Evolutionary conservation across 2,329 filamentous ascomycete genomes (phyloP).

Genomic region (Apiospora koreana): DNA sequence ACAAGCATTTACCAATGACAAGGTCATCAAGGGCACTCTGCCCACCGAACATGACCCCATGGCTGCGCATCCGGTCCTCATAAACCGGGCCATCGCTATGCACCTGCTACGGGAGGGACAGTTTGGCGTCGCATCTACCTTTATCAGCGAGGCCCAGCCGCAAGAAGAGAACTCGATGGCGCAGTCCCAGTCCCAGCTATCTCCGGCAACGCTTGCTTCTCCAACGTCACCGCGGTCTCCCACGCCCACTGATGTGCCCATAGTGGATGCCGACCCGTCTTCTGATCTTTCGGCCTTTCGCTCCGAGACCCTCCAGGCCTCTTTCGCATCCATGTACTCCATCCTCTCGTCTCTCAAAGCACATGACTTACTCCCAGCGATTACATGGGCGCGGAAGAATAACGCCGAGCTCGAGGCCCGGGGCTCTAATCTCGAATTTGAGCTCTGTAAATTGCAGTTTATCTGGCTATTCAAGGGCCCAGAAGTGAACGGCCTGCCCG

Average conservation of each 20-base stretch:
- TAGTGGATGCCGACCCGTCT: conserved; percentile 34
- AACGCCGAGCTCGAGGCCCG: conserved; percentile 71
- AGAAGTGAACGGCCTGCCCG: conserved; percentile 54
- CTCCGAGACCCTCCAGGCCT: conserved; percentile 69
- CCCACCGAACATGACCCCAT: conserved; percentile 81
- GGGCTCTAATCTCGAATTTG: conserved; percentile 93
- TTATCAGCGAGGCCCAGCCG: conserved; percentile 69
- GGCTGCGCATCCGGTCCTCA: conserved; percentile 70
- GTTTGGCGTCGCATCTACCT: conserved; percentile 83
- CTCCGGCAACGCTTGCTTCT: conserved; percentile 23
- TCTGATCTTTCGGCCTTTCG: conserved; percentile 59
- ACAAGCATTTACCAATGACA: conserved; percentile 72
- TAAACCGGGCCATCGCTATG: conserved; percentile 95
- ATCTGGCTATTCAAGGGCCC: conserved; percentile 80
- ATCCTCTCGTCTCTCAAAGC: conserved; percentile 79
- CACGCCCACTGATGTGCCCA: conserved; percentile 27
- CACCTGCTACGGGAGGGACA: conserved; percentile 93
- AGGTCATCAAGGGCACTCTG: conserved; percentile 69
- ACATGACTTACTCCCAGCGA: conserved; percentile 78
- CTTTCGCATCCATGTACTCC: conserved; percentile 88
- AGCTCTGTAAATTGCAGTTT: conserved; percentile 86
- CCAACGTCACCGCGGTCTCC: conserved; percentile 20
- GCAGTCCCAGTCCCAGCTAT: conserved; percentile 25
- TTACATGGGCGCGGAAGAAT: conserved; percentile 79
- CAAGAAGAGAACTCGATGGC: conserved; percentile 16